Evolutionary conservation across 2,329 filamentous ascomycete species (phyloP).

Genomic region (Fusarium sp.): DNA sequence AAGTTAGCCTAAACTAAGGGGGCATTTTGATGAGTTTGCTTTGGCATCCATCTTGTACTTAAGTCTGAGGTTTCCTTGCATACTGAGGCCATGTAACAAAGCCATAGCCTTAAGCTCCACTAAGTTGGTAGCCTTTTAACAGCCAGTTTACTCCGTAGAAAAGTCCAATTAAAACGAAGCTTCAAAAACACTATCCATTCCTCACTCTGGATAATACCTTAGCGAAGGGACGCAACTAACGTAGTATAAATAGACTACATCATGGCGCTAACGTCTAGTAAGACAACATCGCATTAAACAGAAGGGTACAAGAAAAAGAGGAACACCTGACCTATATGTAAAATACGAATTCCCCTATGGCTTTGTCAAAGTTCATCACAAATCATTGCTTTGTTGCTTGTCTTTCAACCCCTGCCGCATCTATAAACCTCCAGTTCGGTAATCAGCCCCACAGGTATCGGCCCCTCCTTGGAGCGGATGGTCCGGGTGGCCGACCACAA

Average conservation of each 20-base stretch:
- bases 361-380: neutral
- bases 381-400: neutral
- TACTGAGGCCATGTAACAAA: too few relatives aligned
- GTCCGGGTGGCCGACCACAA: slow-evolving; percentile 9
- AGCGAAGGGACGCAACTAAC: neutral
- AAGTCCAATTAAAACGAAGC: too few relatives aligned
- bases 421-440: slow-evolving; percentile 5
- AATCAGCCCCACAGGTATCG: slow-evolving; percentile 21
- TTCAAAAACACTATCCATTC: too few relatives aligned
- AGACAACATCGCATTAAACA: neutral
- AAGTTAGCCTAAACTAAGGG: neutral
- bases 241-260: neutral
- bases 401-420: neutral
- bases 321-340: neutral
- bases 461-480: slow-evolving; percentile 3
- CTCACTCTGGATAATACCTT: neutral
- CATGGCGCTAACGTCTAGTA: neutral
- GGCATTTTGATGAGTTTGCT: neutral
- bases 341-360: neutral
- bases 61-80: too few relatives aligned
- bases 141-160: too few relatives aligned
- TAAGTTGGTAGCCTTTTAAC: too few relatives aligned
- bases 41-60: neutral
- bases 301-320: neutral
- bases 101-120: too few relatives aligned